Conservation (phyloP, 1,139 yeast genomes). For the Geotrichum cucujoidarum region DNA sequence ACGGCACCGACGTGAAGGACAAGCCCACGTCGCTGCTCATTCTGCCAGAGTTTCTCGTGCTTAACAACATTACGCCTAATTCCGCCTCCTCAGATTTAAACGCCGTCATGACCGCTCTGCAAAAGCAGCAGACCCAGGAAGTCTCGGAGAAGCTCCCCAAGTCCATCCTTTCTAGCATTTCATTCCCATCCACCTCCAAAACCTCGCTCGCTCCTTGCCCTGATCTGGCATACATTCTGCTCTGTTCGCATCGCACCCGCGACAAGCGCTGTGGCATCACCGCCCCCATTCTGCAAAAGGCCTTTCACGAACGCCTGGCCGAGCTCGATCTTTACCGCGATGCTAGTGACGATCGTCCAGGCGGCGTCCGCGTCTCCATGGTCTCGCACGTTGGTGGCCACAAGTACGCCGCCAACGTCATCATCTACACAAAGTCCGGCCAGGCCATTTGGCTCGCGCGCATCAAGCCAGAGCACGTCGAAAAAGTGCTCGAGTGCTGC, state of each 20-base stretch:
- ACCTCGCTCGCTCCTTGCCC: constrained; percentile 31
- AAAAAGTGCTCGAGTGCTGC: constrained; percentile 70
- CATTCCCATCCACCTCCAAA: background rate
- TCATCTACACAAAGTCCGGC: constrained; percentile 67
- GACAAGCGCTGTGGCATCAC: constrained; percentile 92
- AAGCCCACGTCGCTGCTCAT: constrained; percentile 43
- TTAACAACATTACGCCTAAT: constrained; percentile 47
- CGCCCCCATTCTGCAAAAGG: constrained; percentile 85
- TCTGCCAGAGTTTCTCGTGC: constrained; percentile 76
- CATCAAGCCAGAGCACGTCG: constrained; percentile 70
- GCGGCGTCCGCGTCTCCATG: constrained; percentile 65
- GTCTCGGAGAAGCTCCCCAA: background rate
- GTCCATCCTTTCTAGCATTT: background rate
- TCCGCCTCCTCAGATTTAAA: constrained; percentile 47
- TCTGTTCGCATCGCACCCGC: constrained; percentile 86
- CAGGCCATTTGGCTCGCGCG: constrained; percentile 85
- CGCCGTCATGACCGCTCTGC: constrained; percentile 37
- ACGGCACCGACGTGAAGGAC: constrained; percentile 18
- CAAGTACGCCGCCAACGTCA: constrained; percentile 83
- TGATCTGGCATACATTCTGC: constrained; percentile 56
- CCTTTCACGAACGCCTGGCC: constrained; percentile 67
- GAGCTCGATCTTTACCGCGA: constrained; percentile 71
- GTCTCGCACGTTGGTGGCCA: constrained; percentile 95
- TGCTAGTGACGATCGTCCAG: constrained; percentile 62
- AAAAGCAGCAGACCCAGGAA: background rate